Percentiles rank a stretch among this genome's conserved stretches.
phyloP scores from a whole-genome alignment of 441 rosid genomes.

The Corymbia calophylla region DNA sequence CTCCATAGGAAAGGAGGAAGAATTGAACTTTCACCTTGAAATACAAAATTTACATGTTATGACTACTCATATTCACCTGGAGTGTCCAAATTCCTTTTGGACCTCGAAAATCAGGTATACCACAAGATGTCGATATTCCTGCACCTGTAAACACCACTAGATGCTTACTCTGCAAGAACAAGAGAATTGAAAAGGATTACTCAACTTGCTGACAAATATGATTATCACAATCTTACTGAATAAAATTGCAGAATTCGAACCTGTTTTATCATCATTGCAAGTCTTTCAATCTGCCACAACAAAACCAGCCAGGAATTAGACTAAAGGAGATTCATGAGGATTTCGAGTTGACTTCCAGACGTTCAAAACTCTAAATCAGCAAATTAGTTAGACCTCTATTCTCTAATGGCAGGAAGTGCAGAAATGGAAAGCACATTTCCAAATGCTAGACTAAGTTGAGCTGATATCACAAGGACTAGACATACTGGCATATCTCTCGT shows the following conservation, averaged over 20 bases:
- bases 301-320: background rate
- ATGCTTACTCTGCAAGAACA: conserved; percentile 91
- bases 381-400: background rate
- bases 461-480: background rate
- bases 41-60: background rate
- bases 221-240: background rate
- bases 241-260: conserved; percentile 24
- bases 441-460: background rate
- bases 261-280: conserved; percentile 73
- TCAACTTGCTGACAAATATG: conserved; percentile 1
- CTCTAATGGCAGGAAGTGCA: background rate
- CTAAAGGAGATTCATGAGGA: background rate
- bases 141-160: conserved; percentile 97
- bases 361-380: background rate
- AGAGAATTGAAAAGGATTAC: conserved; percentile 18
- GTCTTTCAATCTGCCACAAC: conserved; percentile 64
- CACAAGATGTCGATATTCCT: conserved; percentile 95
- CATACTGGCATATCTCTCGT: background rate
- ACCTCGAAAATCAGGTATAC: conserved; percentile 95
- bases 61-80: conserved; percentile 37
- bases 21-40: background rate
- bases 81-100: conserved; percentile 97
- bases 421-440: background rate
- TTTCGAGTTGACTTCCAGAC: background rate
- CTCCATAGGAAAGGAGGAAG: background rate